Conservation (phyloP, 192 early-diverging fungal genomes). For the Chytriomyces confervae region DNA sequence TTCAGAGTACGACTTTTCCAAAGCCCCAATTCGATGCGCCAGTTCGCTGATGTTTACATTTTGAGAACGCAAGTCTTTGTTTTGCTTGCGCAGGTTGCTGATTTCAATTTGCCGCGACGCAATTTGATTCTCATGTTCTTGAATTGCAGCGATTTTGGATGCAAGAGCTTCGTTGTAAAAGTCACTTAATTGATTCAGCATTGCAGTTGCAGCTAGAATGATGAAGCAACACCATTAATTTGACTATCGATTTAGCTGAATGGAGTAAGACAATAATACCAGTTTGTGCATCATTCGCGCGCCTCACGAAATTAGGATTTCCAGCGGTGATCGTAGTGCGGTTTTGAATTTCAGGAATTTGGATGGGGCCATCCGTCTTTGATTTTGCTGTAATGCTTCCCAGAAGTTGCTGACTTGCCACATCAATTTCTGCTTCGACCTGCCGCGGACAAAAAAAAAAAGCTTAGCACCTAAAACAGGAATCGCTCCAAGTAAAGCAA, state of each 20-base stretch:
- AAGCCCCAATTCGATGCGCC: conserved; percentile 16
- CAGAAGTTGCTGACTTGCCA: not conserved
- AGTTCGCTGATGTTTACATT: conserved; percentile 17
- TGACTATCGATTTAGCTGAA: too few species aligned
- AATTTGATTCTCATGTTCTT: not conserved
- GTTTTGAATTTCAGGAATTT: not conserved
- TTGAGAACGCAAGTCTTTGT: conserved; percentile 26
- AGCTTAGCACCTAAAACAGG: too few species aligned
- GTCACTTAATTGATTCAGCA: not conserved
- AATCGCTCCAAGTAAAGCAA: too few species aligned
- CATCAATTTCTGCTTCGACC: not conserved
- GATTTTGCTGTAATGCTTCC: not conserved
- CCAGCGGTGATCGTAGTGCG: not conserved
- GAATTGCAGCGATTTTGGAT: not conserved
- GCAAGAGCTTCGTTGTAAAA: conserved; percentile 2
- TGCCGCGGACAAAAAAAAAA: too few species aligned
- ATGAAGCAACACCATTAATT: too few species aligned
- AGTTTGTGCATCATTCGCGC: conserved; percentile 9
- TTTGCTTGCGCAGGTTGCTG: conserved; percentile 16
- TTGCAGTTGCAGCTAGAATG: not conserved
- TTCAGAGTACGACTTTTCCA: not conserved
- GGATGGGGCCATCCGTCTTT: not conserved
- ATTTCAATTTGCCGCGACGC: not conserved
- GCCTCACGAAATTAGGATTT: conserved; percentile 19
- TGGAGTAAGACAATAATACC: not conserved